These are phyloP conservation scores for Wickerhamomyces ciferrii DNA, from an alignment of 805 yeast species.

Conservation along the genomic window DNA sequence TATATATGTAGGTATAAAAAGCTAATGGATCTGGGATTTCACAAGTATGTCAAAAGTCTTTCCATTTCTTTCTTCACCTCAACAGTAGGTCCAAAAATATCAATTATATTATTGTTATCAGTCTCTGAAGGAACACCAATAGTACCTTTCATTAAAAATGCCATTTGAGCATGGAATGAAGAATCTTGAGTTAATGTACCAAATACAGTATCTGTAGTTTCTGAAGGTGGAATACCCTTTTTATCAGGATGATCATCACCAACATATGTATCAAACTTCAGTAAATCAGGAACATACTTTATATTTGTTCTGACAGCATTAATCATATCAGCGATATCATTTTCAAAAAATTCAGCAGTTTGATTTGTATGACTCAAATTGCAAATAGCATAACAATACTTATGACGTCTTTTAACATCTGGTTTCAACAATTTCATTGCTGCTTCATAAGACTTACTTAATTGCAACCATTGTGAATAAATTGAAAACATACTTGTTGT, in stretches of 20 bases:
- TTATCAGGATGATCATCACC: neutral
- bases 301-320: neutral
- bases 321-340: neutral
- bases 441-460: neutral
- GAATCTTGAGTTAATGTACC: neutral
- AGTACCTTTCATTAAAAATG: neutral
- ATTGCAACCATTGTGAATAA: neutral
- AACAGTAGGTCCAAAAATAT: neutral
- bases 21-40: too few species aligned
- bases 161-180: neutral
- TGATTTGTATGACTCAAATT: neutral
- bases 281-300: neutral
- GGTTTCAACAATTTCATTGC: neutral
- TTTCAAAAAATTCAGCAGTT: neutral
- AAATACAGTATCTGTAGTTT: neutral
- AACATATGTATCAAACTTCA: neutral
- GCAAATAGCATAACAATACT: neutral
- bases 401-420: neutral
- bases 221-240: neutral
- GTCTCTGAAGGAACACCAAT: neutral
- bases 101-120: neutral
- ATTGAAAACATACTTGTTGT: neutral
- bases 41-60: neutral
- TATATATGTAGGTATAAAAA: too few species aligned
- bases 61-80: neutral